Evolutionary conservation across 352 stramenopile species (phyloP).

Genomic region (Phytophthora palmivora): DNA sequence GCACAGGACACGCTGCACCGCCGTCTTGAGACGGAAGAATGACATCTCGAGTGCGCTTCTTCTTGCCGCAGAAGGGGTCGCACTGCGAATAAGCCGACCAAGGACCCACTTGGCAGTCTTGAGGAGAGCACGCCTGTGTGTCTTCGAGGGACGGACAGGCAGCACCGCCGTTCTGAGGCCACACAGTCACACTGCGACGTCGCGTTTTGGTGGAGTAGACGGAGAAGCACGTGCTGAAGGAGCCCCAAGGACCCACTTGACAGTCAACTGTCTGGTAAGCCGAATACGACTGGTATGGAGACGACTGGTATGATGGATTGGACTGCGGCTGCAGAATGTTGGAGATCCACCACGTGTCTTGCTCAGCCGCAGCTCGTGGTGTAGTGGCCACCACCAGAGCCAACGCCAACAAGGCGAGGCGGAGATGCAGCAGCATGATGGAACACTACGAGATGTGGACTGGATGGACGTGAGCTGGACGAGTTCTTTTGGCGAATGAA

Average conservation of each 20-base stretch:
- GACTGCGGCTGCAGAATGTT: constrained; percentile 1
- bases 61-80: constrained; percentile 35
- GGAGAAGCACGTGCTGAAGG: constrained; percentile 43
- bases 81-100: constrained; percentile 45
- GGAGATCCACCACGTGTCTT: constrained; percentile 23
- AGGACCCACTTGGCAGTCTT: constrained; percentile 46
- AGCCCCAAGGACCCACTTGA: constrained; percentile 39
- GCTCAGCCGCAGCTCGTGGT: constrained; percentile 2
- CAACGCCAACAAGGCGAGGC: constrained; percentile 15
- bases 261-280: constrained; percentile 11
- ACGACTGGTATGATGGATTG: too few species aligned
- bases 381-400: constrained; percentile 5
- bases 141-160: constrained; percentile 56
- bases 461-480: constrained; percentile 11
- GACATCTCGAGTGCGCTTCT: constrained; percentile 43
- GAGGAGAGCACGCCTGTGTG: constrained; percentile 45
- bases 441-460: constrained; percentile 6
- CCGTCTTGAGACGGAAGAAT: constrained; percentile 34
- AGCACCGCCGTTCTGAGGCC: constrained; percentile 39
- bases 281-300: not conserved
- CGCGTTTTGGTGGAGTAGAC: constrained; percentile 48
- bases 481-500: constrained; percentile 27
- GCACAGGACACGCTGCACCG: constrained; percentile 34
- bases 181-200: constrained; percentile 38
- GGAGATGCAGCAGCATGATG: constrained; percentile 16